Evolutionary conservation across 2,329 filamentous ascomycete species (phyloP), one percentile per base, ranked within the genome.

Genomic region (Chaetomiaceae sp.): DNA sequence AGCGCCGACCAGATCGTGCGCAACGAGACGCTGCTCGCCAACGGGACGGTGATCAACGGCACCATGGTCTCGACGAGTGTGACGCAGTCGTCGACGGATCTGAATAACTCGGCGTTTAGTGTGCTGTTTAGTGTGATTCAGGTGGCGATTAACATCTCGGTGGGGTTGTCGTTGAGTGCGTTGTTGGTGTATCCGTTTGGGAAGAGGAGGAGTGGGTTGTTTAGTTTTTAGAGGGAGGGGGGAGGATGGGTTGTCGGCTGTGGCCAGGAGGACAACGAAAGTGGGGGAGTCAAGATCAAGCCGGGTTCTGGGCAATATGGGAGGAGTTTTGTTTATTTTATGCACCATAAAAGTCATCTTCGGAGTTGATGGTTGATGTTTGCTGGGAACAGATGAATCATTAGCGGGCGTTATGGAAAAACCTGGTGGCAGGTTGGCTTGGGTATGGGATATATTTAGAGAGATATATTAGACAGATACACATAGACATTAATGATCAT

Each of bases 61-160:
- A 47, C 51, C 17, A 58, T 45, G 34, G 57, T 43, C 33, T 57
- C 61, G 0, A 61, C 66, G 9, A 50, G 48, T 19, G 38, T 43
- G 23, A 39, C 38, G 8, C 19, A 19, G 34, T 29, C 33, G 4
- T 23, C 27, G 2, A 38, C 7, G 2, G 63, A 66, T 34, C 61
- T 75, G 14, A 75, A 76, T 54, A 71, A 66, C 50, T 75, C 75
- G 3, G 72, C 76, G 0, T 81, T 83, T 56, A 77, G 75, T 8
- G 77, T 84, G 4, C 68, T 81, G 25, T 73, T 80, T 36, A 80
- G 76, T 54, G 80, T 84, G 50, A 77, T 84, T 19, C 80, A 84
- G 63, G 77, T 84, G 1, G 78, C 81, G 6, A 82, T 84, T 51
- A 80, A 80, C 33, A 80, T 84, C 54, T 81, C 79, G n/a, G 80